phyloP scores from a whole-genome alignment of 805 yeast genomes.

The Saccharomycopsis sp. region DNA sequence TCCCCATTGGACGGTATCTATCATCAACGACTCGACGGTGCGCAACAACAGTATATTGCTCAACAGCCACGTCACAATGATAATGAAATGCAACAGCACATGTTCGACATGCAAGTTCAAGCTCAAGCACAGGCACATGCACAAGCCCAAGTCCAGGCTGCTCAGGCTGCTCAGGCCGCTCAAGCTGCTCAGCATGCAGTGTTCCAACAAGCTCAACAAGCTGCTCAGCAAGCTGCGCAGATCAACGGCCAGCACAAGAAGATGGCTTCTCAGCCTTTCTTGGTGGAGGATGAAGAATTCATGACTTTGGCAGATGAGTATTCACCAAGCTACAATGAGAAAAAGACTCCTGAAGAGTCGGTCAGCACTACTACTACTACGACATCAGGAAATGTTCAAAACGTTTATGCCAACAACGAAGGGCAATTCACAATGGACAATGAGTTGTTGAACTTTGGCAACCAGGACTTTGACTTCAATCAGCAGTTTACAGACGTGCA shows the following conservation, averaged over 20 bases:
- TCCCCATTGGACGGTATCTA: constrained; percentile 18
- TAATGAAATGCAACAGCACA: constrained; percentile 8
- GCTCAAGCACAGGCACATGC: no score
- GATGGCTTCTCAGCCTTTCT: neutral
- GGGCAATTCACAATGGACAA: constrained; percentile 5
- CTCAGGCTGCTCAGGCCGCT: constrained; percentile 3
- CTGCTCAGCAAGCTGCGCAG: constrained; percentile 8
- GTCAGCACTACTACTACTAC: neutral
- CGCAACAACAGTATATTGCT: constrained; percentile 9
- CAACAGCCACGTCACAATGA: constrained; percentile 14
- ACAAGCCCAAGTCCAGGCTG: no score
- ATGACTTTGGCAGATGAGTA: constrained; percentile 20
- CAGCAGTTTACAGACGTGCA: neutral
- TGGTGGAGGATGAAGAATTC: constrained; percentile 19
- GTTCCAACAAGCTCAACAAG: constrained; percentile 11
- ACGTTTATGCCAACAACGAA: constrained; percentile 2
- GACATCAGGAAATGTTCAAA: neutral
- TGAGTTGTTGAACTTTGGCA: constrained; percentile 2
- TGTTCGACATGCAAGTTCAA: constrained; percentile 9
- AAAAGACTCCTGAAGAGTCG: constrained; percentile 1
- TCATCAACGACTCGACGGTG: constrained; percentile 11
- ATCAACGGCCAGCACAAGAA: constrained; percentile 8
- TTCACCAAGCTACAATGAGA: constrained; percentile 1
- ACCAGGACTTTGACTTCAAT: constrained; percentile 3
- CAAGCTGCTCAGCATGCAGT: neutral